phyloP scores from a whole-genome alignment of 371 early-diverging fungal genomes.

The Mortierella sp. region DNA sequence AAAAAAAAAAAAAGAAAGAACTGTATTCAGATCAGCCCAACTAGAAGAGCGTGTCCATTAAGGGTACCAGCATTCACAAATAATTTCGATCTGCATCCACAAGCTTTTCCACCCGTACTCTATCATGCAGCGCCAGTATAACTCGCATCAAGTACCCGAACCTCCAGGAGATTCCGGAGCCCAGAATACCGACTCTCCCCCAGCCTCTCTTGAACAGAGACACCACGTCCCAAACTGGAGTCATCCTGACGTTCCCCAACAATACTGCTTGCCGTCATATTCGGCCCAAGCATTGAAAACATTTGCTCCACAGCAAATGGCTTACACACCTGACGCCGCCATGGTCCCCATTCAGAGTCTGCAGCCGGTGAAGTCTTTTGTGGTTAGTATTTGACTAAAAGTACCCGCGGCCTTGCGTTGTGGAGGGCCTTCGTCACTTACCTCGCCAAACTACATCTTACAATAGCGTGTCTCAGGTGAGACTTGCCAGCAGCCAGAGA shows the following conservation, averaged over 20 bases:
- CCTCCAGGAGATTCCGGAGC: background rate
- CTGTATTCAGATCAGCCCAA: background rate
- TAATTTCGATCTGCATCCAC: too few relatives aligned
- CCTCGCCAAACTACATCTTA: background rate
- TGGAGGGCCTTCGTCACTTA: too few relatives aligned
- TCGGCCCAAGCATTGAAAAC: slow-evolving; percentile 29
- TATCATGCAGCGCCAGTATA: slow-evolving; percentile 5
- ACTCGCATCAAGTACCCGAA: slow-evolving; percentile 1
- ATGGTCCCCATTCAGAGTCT: slow-evolving; percentile 40
- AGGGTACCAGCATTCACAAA: too few relatives aligned
- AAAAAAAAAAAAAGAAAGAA: slow-evolving; percentile 31
- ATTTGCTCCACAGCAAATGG: slow-evolving; percentile 26
- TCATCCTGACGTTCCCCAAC: background rate
- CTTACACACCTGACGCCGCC: slow-evolving; percentile 22
- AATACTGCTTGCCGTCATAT: slow-evolving; percentile 7
- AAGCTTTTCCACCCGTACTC: too few relatives aligned
- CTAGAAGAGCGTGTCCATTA: slow-evolving; percentile 1
- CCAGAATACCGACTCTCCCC: background rate
- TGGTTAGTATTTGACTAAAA: slow-evolving; percentile 19
- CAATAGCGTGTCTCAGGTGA: slow-evolving; percentile 17
- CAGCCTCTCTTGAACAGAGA: background rate
- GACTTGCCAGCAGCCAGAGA: background rate
- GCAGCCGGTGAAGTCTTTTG: slow-evolving; percentile 23
- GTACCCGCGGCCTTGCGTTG: background rate
- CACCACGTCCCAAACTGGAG: background rate